Conservation (phyloP, 345 rosid genomes). For the Eucalyptus cloeziana region DNA sequence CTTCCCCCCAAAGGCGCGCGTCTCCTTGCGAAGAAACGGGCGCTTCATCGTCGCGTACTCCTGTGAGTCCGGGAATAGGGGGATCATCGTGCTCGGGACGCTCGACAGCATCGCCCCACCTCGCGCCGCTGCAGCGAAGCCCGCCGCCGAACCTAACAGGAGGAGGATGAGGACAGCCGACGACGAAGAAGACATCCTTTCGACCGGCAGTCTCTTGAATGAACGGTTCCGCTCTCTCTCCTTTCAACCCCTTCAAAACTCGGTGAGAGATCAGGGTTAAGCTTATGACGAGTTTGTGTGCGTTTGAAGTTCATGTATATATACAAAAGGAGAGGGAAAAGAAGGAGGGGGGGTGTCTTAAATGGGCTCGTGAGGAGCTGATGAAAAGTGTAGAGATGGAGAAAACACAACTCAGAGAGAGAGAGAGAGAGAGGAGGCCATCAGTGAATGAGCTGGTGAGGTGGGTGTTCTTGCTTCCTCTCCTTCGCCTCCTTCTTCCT, state of each 20-base stretch:
- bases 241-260: not conserved
- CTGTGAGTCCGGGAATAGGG: slow-evolving; percentile 2
- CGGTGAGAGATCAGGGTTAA: not conserved
- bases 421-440: not conserved
- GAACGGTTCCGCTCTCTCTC: not conserved
- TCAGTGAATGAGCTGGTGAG: slow-evolving; percentile 6
- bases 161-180: slow-evolving; percentile 3
- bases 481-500: not conserved
- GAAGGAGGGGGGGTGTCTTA: slow-evolving; percentile 1
- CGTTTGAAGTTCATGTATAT: not conserved
- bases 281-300: not conserved
- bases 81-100: slow-evolving; percentile 58
- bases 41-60: slow-evolving; percentile 39
- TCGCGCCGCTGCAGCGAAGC: not conserved
- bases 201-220: not conserved
- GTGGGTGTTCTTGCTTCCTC: slow-evolving; percentile 6
- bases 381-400: not conserved
- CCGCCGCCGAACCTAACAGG: not conserved
- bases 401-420: slow-evolving; percentile 2
- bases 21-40: slow-evolving; percentile 1
- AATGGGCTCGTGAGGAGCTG: slow-evolving; percentile 66
- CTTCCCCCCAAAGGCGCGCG: slow-evolving; percentile 16
- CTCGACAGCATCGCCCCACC: slow-evolving; percentile 40
- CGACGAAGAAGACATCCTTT: not conserved
- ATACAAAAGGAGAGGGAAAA: not conserved